These are phyloP conservation scores for Plenodomus tracheiphilus DNA, from an alignment of 2,329 filamentous ascomycete genomes.

Conservation along the genomic window DNA sequence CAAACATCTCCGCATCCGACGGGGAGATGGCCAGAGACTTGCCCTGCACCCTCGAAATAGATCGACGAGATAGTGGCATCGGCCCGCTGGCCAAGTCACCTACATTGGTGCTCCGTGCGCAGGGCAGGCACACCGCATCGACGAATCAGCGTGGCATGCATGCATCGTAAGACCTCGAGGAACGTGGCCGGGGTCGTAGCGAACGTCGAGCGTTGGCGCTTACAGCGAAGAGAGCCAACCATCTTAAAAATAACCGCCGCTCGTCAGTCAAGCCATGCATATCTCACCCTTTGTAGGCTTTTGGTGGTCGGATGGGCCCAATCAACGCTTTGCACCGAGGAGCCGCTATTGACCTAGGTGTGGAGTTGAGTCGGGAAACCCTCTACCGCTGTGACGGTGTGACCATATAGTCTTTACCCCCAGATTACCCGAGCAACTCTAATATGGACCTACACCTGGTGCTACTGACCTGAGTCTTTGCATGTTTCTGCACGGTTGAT, in stretches of 20 bases:
- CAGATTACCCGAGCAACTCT: slow-evolving; percentile 28
- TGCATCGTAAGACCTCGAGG: slow-evolving; percentile 15
- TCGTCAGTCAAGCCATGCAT: slow-evolving; percentile 6
- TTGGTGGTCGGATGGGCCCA: neutral
- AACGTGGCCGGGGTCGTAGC: slow-evolving; percentile 31
- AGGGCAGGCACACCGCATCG: slow-evolving; percentile 29
- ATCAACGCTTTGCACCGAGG: neutral
- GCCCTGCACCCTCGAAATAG: slow-evolving; percentile 37
- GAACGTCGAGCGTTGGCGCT: slow-evolving; percentile 39
- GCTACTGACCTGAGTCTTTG: slow-evolving; percentile 16
- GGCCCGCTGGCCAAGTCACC: slow-evolving; percentile 38
- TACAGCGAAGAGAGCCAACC: slow-evolving; percentile 39
- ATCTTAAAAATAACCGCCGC: slow-evolving; percentile 43
- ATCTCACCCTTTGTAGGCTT: neutral
- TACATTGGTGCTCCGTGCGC: slow-evolving; percentile 35
- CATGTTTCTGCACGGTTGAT: slow-evolving; percentile 12
- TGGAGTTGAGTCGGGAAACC: slow-evolving; percentile 8
- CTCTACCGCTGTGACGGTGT: slow-evolving; percentile 34
- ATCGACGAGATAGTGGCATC: slow-evolving; percentile 34
- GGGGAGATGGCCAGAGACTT: slow-evolving; percentile 10
- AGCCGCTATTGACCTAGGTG: slow-evolving; percentile 22
- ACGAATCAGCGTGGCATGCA: slow-evolving; percentile 30
- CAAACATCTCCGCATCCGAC: slow-evolving; percentile 21
- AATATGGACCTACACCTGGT: slow-evolving; percentile 21
- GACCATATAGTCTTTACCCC: slow-evolving; percentile 38